phyloP scores from a whole-genome alignment of 2,329 filamentous ascomycete genomes.

The Geosmithia flava region DNA sequence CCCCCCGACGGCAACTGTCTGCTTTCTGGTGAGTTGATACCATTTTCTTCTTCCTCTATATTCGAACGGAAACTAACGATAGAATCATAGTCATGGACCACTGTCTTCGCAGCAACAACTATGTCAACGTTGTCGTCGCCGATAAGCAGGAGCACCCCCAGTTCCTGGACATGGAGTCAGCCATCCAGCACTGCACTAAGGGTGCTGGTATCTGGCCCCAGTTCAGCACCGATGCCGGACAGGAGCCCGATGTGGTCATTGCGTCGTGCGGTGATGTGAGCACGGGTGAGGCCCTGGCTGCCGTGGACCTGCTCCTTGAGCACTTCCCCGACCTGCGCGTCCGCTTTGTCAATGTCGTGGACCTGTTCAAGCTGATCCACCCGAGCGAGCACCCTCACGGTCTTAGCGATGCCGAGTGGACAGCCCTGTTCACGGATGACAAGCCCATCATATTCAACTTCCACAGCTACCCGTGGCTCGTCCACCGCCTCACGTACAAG shows the following conservation, averaged over 20 bases:
- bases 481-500: constrained; percentile 67
- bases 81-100: constrained; percentile 49
- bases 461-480: constrained; percentile 72
- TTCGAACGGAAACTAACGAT: constrained; percentile 6
- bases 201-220: constrained; percentile 68
- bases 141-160: constrained; percentile 33
- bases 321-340: constrained; percentile 62
- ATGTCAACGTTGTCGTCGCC: constrained; percentile 70
- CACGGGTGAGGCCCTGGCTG: constrained; percentile 63
- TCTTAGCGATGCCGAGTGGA: constrained; percentile 53
- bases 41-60: neutral
- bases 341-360: constrained; percentile 69
- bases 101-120: constrained; percentile 61
- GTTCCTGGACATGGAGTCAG: constrained; percentile 33
- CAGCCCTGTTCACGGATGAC: constrained; percentile 57
- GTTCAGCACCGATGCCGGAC: constrained; percentile 57
- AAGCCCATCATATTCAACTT: constrained; percentile 73
- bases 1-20: constrained; percentile 71
- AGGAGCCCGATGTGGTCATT: constrained; percentile 64
- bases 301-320: constrained; percentile 60
- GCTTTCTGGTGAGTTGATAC: constrained; percentile 34
- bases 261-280: constrained; percentile 64
- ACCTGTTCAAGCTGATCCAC: constrained; percentile 69
- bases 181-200: constrained; percentile 65
- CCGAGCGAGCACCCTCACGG: constrained; percentile 62